Base-by-base conservation (phyloP, 192 early-diverging fungal genomes). In the Linnemannia exigua region DNA sequence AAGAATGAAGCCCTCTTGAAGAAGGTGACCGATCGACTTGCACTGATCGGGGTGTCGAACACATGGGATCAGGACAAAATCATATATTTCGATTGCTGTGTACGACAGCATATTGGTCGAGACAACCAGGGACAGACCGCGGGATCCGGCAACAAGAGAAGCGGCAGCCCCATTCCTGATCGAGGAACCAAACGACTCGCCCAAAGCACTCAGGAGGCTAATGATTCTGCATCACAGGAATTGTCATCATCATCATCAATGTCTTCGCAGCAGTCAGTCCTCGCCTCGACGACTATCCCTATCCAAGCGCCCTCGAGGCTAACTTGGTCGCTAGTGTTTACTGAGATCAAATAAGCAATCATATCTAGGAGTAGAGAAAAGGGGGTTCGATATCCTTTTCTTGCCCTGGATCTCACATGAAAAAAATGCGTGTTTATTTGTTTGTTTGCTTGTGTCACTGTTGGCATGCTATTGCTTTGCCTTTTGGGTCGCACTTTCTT, bases 41-140 rank as follows among this genome's bases (percentile, higher is more conserved):
- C 28, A 6, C 51, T 44, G 33, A 79, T 79, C 66, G 82, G 72
- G n/a, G 66, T 22, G 19, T 35, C 41, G 36, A 80, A 68, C 25
- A 25, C 28, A 12, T 22, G 0, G 50, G 14, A 51, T 38, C 68
- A 79, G 46, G 71, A 25, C 17, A 19, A 31, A 25, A 31, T 9
- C 16, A 48, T 70, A 28, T 68, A 50, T 33, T 67, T 79, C 41
- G 70, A 80, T 36, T 74, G 61, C 47, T 74, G 61, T 72, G 20
- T 72, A 25, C 70, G 47, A 17, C 33, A 19, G 36, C 6, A n/a
- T 31, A 0, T 38, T 38, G 35, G 17, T 5, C 37, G 36, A 8
- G 37, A 41, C 31, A n/a, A 3, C 36, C 16, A 33, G 5, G 8
- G 28, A 38, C 16, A 28, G 70, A 5, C 11, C 4, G 22, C 20